Conservation (phyloP, 352 stramenopile species). For the Globisporangium radiosum region DNA sequence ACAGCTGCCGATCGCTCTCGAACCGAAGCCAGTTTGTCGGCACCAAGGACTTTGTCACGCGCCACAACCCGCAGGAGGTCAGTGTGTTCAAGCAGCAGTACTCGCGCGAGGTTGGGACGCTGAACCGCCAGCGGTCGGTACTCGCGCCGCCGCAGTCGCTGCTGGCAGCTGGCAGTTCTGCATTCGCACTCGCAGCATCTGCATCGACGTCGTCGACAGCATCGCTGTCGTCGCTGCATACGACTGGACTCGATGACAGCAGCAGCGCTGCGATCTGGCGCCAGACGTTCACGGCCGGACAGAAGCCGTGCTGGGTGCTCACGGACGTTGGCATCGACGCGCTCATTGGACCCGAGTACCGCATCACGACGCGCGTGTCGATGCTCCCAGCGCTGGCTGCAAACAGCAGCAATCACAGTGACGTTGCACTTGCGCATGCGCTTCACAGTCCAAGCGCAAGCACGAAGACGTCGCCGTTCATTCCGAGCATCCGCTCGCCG, state of each 20-base stretch:
- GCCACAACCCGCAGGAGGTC: constrained; percentile 66
- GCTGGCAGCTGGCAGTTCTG: neutral
- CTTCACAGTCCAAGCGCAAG: neutral
- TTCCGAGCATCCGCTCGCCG: constrained; percentile 13
- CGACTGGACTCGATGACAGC: constrained; percentile 13
- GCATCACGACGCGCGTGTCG: constrained; percentile 38
- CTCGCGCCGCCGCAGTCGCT: constrained; percentile 35
- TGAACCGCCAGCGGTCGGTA: constrained; percentile 61
- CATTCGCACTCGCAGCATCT: constrained; percentile 20
- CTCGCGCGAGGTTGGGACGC: constrained; percentile 57
- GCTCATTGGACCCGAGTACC: constrained; percentile 59
- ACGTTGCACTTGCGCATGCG: neutral
- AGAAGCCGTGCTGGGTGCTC: constrained; percentile 66
- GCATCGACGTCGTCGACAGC: constrained; percentile 14
- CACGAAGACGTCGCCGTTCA: constrained; percentile 8
- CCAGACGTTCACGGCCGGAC: constrained; percentile 32
- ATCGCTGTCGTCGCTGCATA: neutral
- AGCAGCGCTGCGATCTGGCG: constrained; percentile 27
- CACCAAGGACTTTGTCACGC: constrained; percentile 58
- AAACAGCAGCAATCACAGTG: neutral
- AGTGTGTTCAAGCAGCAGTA: constrained; percentile 76
- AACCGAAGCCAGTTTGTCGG: constrained; percentile 62
- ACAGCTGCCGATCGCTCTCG: constrained; percentile 59
- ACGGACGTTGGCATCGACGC: constrained; percentile 50
- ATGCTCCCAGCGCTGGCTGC: constrained; percentile 22